These are phyloP conservation scores for Ajuga chamaepitys DNA, from an alignment of 257 asterid species.

Conservation along the genomic window DNA sequence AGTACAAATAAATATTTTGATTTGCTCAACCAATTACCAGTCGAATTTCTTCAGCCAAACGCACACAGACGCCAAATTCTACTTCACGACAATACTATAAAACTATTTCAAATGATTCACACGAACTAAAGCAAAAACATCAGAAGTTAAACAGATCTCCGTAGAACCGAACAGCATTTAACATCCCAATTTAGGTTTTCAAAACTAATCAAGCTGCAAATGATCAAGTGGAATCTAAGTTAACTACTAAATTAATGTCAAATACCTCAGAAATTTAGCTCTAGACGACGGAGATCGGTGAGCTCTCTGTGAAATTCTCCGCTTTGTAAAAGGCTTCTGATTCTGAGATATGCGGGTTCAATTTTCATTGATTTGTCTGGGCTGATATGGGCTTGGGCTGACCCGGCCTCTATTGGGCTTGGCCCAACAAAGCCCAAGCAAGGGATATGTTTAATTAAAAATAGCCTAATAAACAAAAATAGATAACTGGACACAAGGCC, in stretches of 20 bases:
- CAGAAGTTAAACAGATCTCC: slow-evolving; percentile 17
- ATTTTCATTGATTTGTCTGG: background rate
- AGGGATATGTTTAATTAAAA: too few species aligned
- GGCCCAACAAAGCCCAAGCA: background rate
- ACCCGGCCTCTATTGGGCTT: background rate
- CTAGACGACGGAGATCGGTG: slow-evolving; percentile 9
- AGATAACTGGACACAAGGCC: too few species aligned
- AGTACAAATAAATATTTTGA: background rate
- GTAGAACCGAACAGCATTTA: background rate
- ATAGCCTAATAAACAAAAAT: too few species aligned
- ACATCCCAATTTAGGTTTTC: background rate
- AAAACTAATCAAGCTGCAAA: background rate
- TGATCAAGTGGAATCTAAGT: background rate
- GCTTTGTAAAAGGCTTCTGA: slow-evolving; percentile 12
- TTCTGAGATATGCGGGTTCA: background rate
- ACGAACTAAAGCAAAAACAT: background rate
- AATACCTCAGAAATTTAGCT: slow-evolving; percentile 2
- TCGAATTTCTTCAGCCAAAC: background rate
- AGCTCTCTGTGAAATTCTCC: background rate
- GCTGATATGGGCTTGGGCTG: background rate
- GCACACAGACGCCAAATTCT: background rate
- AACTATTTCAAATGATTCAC: background rate
- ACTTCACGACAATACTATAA: background rate
- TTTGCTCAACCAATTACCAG: background rate
- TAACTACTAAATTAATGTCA: too few species aligned